These are phyloP conservation scores for Collybia nuda DNA, from an alignment of 768 basidiomycete genomes.

Conservation along the genomic window DNA sequence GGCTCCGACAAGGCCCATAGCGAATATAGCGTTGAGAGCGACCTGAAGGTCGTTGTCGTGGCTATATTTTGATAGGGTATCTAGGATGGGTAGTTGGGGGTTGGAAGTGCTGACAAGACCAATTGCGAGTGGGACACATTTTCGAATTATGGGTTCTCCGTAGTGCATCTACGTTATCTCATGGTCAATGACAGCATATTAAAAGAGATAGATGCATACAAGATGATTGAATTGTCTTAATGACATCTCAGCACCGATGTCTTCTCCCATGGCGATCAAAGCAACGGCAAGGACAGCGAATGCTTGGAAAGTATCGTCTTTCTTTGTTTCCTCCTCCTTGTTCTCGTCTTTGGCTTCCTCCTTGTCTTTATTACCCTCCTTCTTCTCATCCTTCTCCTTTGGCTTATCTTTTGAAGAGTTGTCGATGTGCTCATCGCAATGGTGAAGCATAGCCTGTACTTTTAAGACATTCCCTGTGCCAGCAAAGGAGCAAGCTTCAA, in stretches of 20 bases:
- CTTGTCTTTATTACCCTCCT: conserved; percentile 29
- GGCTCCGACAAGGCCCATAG: conserved; percentile 97
- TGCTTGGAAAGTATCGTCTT: conserved; percentile 83
- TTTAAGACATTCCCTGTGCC: conserved; percentile 95
- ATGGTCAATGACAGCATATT: not conserved
- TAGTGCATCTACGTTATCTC: conserved; percentile 85
- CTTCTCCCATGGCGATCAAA: conserved; percentile 96
- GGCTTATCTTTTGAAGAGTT: conserved; percentile 47
- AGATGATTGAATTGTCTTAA: conserved; percentile 96
- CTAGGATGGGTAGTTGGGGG: conserved; percentile 90
- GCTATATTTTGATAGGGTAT: conserved; percentile 97
- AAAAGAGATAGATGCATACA: conserved; percentile 41
- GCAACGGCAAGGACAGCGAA: conserved; percentile 94
- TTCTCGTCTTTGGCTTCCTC: conserved; percentile 59
- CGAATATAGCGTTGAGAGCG: conserved; percentile 95
- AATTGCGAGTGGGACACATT: conserved; percentile 91
- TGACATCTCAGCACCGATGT: conserved; percentile 97
- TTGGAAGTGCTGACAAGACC: conserved; percentile 95
- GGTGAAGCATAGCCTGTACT: conserved; percentile 88
- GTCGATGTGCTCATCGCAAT: conserved; percentile 90
- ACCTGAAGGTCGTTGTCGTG: conserved; percentile 98
- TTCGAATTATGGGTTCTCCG: conserved; percentile 90
- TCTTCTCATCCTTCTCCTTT: conserved; percentile 59
- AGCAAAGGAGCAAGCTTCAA: conserved; percentile 92
- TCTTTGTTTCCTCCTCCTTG: conserved; percentile 37